Conservation (phyloP, 139 green algal species). For the Picochlorum costavermella region DNA sequence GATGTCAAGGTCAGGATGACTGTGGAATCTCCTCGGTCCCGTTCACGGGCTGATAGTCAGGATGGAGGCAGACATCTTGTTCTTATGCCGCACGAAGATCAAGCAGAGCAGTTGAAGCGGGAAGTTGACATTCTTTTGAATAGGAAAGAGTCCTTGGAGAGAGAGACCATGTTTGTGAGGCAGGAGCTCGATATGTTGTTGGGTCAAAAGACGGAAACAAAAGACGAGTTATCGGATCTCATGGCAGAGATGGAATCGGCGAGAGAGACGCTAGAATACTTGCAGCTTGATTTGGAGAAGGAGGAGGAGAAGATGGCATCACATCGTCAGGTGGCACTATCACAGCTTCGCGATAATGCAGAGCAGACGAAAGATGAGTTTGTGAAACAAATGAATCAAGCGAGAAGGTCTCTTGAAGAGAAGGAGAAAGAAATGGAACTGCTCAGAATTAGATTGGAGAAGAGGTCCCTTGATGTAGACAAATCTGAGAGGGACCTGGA, state of each 20-base stretch:
- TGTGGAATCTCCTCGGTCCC: too few species aligned
- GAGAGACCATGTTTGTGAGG: background rate
- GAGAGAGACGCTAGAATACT: background rate
- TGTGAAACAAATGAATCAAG: too few species aligned
- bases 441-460: too few species aligned
- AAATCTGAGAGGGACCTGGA: too few species aligned
- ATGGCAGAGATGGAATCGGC: background rate
- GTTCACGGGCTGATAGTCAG: too few species aligned
- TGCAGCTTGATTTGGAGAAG: conserved; percentile 1
- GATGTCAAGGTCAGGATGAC: too few species aligned
- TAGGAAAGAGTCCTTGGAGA: background rate
- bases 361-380: background rate
- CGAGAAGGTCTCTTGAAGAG: too few species aligned
- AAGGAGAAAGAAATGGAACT: too few species aligned
- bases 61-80: too few species aligned
- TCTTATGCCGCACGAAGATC: background rate
- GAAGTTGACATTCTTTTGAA: background rate
- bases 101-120: background rate
- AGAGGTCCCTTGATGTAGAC: too few species aligned
- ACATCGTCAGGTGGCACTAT: background rate
- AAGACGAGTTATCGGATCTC: background rate
- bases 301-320: background rate
- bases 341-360: background rate
- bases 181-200: background rate
- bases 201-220: background rate